These are phyloP conservation scores for Mycocentrospora acerina DNA, from an alignment of 2,329 filamentous ascomycete species.

Conservation along the genomic window DNA sequence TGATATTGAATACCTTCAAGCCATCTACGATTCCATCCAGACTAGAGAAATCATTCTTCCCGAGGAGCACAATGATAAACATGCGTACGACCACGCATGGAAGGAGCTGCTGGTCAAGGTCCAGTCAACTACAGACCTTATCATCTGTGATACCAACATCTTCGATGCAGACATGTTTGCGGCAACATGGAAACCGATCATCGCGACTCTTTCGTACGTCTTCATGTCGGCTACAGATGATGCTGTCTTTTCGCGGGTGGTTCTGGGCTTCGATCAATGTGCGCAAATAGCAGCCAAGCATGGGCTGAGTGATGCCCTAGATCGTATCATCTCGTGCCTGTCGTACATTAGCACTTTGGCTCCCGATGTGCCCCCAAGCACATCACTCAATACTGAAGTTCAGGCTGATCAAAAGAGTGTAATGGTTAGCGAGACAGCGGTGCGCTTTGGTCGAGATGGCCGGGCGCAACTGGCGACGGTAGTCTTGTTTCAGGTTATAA, in stretches of 20 bases:
- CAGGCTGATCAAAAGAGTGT: conserved; percentile 89
- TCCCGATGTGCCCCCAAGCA: conserved; percentile 74
- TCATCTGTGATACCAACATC: conserved; percentile 85
- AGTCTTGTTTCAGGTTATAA: conserved; percentile 90
- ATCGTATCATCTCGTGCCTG: conserved; percentile 88
- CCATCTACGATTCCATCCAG: conserved; percentile 89
- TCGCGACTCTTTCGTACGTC: conserved; percentile 94
- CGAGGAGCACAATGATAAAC: conserved; percentile 94
- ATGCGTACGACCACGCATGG: conserved; percentile 97
- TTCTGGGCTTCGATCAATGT: conserved; percentile 94
- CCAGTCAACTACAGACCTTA: conserved; percentile 69
- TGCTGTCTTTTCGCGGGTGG: conserved; percentile 88
- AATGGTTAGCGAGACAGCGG: conserved; percentile 97
- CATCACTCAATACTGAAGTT: conserved; percentile 89
- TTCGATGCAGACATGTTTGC: conserved; percentile 98
- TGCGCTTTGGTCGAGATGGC: conserved; percentile 91
- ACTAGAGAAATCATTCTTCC: conserved; percentile 93
- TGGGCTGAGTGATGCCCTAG: conserved; percentile 78
- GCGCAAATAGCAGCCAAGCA: conserved; percentile 89
- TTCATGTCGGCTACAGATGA: conserved; percentile 99
- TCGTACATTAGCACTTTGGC: conserved; percentile 88
- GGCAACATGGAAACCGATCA: conserved; percentile 90
- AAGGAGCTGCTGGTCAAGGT: conserved; percentile 89
- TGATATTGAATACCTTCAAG: conserved; percentile 75
- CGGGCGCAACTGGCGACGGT: conserved; percentile 91